phyloP scores from a whole-genome alignment of 73 alveolate species.

The Paramecium bursaria region DNA sequence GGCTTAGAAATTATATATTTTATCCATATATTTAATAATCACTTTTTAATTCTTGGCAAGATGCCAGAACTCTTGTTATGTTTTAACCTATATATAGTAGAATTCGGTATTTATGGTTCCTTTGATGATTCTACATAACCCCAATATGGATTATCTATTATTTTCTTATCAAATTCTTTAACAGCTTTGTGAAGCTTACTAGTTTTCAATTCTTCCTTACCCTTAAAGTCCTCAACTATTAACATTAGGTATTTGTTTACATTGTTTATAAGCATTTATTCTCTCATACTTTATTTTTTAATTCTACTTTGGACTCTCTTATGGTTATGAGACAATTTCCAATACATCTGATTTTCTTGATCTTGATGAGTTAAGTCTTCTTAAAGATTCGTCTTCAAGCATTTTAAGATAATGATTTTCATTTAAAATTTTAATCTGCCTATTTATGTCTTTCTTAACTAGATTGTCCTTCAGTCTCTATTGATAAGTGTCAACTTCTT shows the following conservation, averaged over 20 bases:
- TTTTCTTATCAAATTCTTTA: slow-evolving; percentile 31
- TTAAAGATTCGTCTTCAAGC: slow-evolving; percentile 50
- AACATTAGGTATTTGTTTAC: neutral
- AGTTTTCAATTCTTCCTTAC: slow-evolving; percentile 5
- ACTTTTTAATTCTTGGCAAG: neutral
- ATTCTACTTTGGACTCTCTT: neutral
- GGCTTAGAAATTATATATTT: slow-evolving; percentile 4
- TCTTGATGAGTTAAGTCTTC: slow-evolving; percentile 13
- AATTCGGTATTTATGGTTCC: slow-evolving; percentile 18
- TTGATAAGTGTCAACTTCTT: slow-evolving; percentile 4
- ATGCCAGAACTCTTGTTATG: neutral
- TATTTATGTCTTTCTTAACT: neutral
- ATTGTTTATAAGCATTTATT: slow-evolving; percentile 44
- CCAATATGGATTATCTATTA: slow-evolving; percentile 6
- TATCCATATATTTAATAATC: neutral
- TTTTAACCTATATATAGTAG: slow-evolving; percentile 27
- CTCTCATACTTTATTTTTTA: slow-evolving; percentile 18
- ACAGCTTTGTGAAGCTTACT: slow-evolving; percentile 45
- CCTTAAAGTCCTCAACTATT: slow-evolving; percentile 1
- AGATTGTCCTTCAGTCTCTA: slow-evolving; percentile 3
- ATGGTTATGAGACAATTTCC: neutral
- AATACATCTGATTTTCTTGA: slow-evolving; percentile 12
- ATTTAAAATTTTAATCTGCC: slow-evolving; percentile 18
- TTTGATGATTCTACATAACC: slow-evolving; percentile 23
- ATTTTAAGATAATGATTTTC: slow-evolving; percentile 17